These are phyloP conservation scores for Tremella yokohamensis DNA, from an alignment of 768 basidiomycete genomes.

Conservation along the genomic window DNA sequence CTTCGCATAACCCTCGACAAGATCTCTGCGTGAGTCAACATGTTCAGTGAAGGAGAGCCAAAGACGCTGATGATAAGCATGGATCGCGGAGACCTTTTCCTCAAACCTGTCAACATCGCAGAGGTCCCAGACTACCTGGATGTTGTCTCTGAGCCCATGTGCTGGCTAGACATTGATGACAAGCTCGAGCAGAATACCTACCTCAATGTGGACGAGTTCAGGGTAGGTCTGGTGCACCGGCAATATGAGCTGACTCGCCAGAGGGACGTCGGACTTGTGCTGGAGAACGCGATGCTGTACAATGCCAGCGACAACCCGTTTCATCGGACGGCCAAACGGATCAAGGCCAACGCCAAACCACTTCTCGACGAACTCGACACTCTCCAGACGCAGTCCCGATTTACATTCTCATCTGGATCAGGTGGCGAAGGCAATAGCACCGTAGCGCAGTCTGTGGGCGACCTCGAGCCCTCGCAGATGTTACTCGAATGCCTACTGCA, in stretches of 20 bases:
- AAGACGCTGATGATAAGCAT: slow-evolving; percentile 54
- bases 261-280: slow-evolving; percentile 74
- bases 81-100: slow-evolving; percentile 72
- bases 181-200: slow-evolving; percentile 84
- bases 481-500: slow-evolving; percentile 60
- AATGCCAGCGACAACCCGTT: slow-evolving; percentile 70
- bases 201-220: slow-evolving; percentile 63
- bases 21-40: slow-evolving; percentile 62
- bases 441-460: slow-evolving; percentile 59
- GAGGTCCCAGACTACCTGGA: slow-evolving; percentile 88
- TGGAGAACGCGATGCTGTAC: slow-evolving; percentile 83
- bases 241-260: slow-evolving; percentile 18
- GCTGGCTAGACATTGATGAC: slow-evolving; percentile 77
- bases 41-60: background rate
- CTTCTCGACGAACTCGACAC: slow-evolving; percentile 55
- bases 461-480: slow-evolving; percentile 68
- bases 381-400: slow-evolving; percentile 5
- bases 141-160: slow-evolving; percentile 86
- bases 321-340: slow-evolving; percentile 66
- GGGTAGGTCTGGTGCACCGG: slow-evolving; percentile 47
- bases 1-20: slow-evolving; percentile 67
- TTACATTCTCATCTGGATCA: slow-evolving; percentile 1
- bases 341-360: slow-evolving; percentile 56
- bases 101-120: slow-evolving; percentile 67
- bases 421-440: slow-evolving; percentile 36